Conservation (phyloP, 306 rosid species). For the Lathyrus aphaca region DNA sequence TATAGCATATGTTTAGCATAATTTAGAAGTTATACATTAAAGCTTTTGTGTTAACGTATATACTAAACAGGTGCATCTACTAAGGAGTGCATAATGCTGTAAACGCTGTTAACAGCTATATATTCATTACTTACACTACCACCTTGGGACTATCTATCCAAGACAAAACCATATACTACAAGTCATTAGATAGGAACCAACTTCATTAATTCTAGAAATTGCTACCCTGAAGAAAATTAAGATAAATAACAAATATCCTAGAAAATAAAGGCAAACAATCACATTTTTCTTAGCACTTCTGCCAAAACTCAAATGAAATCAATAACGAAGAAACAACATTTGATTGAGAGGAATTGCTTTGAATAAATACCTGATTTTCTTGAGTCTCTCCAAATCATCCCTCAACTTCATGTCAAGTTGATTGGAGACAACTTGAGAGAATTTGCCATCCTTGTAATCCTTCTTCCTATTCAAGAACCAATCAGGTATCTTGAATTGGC, state of each 20-base stretch:
- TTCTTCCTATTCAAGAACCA: slow-evolving; percentile 63
- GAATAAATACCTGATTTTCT: slow-evolving; percentile 51
- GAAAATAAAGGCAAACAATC: not conserved
- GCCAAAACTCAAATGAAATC: not conserved
- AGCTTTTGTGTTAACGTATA: too few relatives aligned
- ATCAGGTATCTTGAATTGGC: slow-evolving; percentile 58
- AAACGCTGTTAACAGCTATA: too few relatives aligned
- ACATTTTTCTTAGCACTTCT: not conserved
- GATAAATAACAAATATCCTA: not conserved
- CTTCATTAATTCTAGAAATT: not conserved
- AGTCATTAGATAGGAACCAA: not conserved
- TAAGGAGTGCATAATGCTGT: not conserved
- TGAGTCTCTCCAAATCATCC: slow-evolving; percentile 61
- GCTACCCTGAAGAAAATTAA: not conserved
- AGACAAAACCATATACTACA: not conserved
- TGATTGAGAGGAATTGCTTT: not conserved
- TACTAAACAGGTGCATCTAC: too few relatives aligned
- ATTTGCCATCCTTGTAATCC: slow-evolving; percentile 63
- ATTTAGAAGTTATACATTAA: too few relatives aligned
- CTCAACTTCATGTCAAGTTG: slow-evolving; percentile 56
- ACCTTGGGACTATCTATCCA: not conserved
- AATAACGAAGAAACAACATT: not conserved
- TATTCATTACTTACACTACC: not conserved
- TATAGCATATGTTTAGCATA: not conserved
- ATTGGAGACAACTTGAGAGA: slow-evolving; percentile 56